Evolutionary conservation across 1,284 basidiomycete genomes (phyloP).

Genomic region (Pseudozyma hubeiensis): DNA sequence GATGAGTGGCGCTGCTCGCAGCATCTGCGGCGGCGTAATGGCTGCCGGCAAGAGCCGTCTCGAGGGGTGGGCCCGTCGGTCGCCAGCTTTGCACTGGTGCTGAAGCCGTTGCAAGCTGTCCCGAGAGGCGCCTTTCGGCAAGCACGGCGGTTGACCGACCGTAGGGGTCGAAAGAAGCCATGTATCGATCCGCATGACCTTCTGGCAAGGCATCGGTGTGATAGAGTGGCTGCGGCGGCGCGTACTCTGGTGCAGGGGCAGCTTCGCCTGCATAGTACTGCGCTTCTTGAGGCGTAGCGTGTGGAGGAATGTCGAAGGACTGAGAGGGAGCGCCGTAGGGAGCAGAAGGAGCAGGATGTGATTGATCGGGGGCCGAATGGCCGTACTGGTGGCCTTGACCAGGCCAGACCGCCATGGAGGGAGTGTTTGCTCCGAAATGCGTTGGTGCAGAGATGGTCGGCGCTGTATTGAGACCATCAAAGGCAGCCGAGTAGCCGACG

Average conservation of each 20-base stretch:
- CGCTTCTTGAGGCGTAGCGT: conserved; percentile 19
- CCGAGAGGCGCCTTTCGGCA: conserved; percentile 21
- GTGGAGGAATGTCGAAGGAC: conserved; percentile 20
- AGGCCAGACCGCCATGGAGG: conserved; percentile 13
- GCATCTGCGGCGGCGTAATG: conserved; percentile 19
- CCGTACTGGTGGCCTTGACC: conserved; percentile 21
- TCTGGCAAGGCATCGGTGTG: conserved; percentile 13
- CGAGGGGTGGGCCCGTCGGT: conserved; percentile 28
- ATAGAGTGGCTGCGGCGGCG: conserved; percentile 10
- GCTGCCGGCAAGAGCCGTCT: conserved; percentile 42
- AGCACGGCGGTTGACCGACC: conserved; percentile 10
- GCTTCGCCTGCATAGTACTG: conserved; percentile 24
- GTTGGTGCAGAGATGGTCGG: conserved; percentile 1
- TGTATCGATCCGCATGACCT: conserved; percentile 25
- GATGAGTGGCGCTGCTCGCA: conserved; percentile 1
- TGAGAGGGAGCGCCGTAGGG: conserved; percentile 7
- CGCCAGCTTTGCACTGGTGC: conserved; percentile 22
- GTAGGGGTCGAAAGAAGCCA: conserved; percentile 21
- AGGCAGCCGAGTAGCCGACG: conserved; percentile 12
- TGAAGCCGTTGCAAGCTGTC: conserved; percentile 7
- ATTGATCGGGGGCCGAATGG: conserved; percentile 11
- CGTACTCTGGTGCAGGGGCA: conserved; percentile 13
- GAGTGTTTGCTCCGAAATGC: conserved; percentile 13
- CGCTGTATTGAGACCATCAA: conserved; percentile 7
- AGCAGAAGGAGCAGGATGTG: conserved; percentile 4